Percentiles rank a stretch among this genome's conserved stretches.
Conservation (phyloP, 139 green algal species). For the Chlorella sorokiniana region DNA sequence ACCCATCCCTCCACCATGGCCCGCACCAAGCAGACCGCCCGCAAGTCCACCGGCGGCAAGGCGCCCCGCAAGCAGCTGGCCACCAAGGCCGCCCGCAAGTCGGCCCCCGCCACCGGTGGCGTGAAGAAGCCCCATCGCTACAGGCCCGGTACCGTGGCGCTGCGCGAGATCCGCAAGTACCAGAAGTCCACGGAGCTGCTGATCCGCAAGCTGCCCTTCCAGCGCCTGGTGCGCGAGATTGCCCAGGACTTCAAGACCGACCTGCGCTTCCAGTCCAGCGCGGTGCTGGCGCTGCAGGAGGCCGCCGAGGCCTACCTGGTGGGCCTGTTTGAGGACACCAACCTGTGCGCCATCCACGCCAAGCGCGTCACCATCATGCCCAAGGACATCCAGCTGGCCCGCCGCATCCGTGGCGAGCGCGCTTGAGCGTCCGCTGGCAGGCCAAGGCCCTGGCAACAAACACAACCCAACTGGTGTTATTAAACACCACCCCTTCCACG, state of each 20-base stretch:
- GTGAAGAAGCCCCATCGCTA: too few relatives aligned
- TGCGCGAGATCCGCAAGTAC: constrained; percentile 95
- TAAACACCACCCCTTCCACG: neutral
- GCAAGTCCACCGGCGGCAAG: constrained; percentile 90
- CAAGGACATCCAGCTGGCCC: constrained; percentile 77
- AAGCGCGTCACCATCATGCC: constrained; percentile 88
- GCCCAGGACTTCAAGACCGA: constrained; percentile 99
- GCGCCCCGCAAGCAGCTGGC: constrained; percentile 91
- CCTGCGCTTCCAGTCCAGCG: constrained; percentile 95
- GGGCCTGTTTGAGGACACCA: constrained; percentile 98
- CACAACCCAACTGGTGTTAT: neutral
- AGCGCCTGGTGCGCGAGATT: constrained; percentile 97
- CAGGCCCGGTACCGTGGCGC: too few relatives aligned
- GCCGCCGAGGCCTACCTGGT: constrained; percentile 97
- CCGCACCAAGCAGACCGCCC: constrained; percentile 96
- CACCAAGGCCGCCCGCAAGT: too few relatives aligned
- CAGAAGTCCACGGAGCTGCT: constrained; percentile 93
- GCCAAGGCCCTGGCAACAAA: neutral
- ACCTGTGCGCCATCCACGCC: constrained; percentile 96
- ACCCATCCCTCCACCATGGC: constrained; percentile 64
- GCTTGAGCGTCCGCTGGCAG: constrained; percentile 15
- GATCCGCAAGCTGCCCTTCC: constrained; percentile 97
- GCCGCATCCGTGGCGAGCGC: constrained; percentile 66
- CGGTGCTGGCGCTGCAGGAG: constrained; percentile 96
- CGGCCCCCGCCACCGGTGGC: too few relatives aligned